Evolutionary conservation across 2,329 filamentous ascomycete genomes (phyloP), one percentile per base, ranked within the genome.

Genomic region (Colletotrichum chlorophyti): DNA sequence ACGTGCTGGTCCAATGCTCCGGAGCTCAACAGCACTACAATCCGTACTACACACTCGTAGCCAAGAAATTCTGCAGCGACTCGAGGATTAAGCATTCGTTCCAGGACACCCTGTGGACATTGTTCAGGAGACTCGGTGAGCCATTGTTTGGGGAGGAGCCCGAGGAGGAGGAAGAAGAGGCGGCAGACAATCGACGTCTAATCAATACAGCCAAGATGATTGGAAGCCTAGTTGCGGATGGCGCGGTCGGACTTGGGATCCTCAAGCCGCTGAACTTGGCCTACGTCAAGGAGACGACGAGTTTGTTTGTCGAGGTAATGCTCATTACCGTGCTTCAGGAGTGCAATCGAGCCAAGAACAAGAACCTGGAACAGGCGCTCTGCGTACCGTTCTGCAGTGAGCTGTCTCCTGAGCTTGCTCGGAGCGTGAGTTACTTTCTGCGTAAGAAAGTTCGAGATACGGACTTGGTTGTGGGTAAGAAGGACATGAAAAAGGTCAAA

Each of bases 1-100:
- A 90, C 49, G 93, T 99, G 15, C 79, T 99, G 24, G 83, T 97
- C 8, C 93, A 95, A 65, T 97, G 93, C 69, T 88, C 89, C 1
- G 91, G 91, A 38, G 89, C 90, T 3, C 95, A 98, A 74, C 81
- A 88, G 54, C 81, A 82, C 1, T 96, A 97, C 74, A 99, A 99
- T 67, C 91, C 91, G 0, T 99, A 96, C 76, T 99, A 99, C 70
- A 91, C 91, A 0, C 79, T 97, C 1, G 88, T 99, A 32, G 93
- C 92, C 9, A 85, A 85, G 43, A 88, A 88, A 63, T 81, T 97
- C 8, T 96, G 93, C 68, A 79, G 80, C 4, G 91, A 93, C 60
- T 86, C 86, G 64, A 86, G 87, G 65, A 82, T 96, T 64, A 86
- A 87, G 61, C 94, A 94, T 76, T 88, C 91, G 2, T 96, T 98